Evolutionary conservation across 2,329 filamentous ascomycete species (phyloP), one percentile per base, ranked within the genome.

Genomic region (Pseudogymnoascus sp.): DNA sequence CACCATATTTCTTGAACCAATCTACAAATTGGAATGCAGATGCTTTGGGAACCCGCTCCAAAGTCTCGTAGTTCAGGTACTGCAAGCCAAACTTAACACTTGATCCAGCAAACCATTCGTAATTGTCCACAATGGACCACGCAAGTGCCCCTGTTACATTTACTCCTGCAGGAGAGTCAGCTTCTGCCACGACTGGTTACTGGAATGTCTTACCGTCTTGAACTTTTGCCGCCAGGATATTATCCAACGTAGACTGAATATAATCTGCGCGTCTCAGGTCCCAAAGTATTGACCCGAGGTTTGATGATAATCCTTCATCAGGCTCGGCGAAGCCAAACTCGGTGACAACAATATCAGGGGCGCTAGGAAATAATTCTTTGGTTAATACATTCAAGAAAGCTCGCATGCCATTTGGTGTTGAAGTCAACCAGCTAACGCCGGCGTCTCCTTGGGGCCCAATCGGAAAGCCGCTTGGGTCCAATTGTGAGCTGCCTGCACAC

Each of bases 251-350:
- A 35, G 72, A 66, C 65, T 77, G 74, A 60, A 74, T 69, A 64
- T 76, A 76, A 62, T 76, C 74, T n/a, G 71, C 71, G 1, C 74
- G 66, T 18, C 73, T 68, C 39, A 76, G 59, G 63, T 76, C 74
- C 75, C 75, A 77, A 4, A 73, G 68, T 12, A 72, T 69, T 11
- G 71, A 68, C 3, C 71, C 67, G 6, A 69, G 62, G 11, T 64
- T 69, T 9, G 63, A 33, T 18, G 47, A 33, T 7, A 33, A 18
- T 18, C 64, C 64, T 71, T 77, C 75, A 62, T 75, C 75, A 1
- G 75, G 75, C 66, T 77, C 75, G 1, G 73, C 68, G 62, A 74
- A 76, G 1, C 75, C 75, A 47, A 77, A 76, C 61, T 77, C 75
- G 2, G 68, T 71, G 20, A 77, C 73, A 12, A 74, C 68, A 35